Percentiles rank a stretch among this genome's conserved stretches.
These are phyloP conservation scores for Gynochthodes officinalis DNA, from an alignment of 257 asterid genomes.

Conservation along the genomic window DNA sequence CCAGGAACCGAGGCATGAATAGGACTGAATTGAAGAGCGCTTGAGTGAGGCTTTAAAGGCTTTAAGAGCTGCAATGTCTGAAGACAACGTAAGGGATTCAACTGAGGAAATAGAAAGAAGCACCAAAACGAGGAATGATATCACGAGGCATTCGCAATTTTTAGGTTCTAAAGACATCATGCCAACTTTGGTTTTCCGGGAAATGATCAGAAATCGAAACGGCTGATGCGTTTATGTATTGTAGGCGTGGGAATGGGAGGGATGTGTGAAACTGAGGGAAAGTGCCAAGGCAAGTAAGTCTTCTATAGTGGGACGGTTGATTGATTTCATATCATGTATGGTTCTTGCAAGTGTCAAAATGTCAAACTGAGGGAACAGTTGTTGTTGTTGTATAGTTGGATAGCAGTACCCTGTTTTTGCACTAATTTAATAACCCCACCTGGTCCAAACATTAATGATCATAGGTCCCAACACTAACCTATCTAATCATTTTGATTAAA, in stretches of 20 bases:
- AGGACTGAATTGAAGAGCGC: conserved; percentile 54
- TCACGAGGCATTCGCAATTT: neutral
- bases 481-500: neutral
- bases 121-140: conserved; percentile 20
- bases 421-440: neutral
- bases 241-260: conserved; percentile 4
- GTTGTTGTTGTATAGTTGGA: conserved; percentile 15
- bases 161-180: neutral
- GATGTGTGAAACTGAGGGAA: neutral
- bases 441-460: conserved; percentile 5
- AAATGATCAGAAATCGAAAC: neutral
- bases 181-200: neutral
- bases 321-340: too few relatives aligned
- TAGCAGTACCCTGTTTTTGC: conserved; percentile 2
- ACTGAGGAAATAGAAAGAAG: conserved; percentile 18
- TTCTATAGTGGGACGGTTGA: too few relatives aligned
- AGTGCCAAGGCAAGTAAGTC: neutral
- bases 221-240: neutral
- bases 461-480: neutral
- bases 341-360: conserved; percentile 5
- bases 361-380: too few relatives aligned
- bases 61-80: conserved; percentile 58
- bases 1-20: conserved; percentile 91
- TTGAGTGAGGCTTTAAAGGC: conserved; percentile 68
- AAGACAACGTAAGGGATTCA: conserved; percentile 41